Conservation (phyloP, 1,284 basidiomycete species). For the Papiliotrema fonsecae region DNA sequence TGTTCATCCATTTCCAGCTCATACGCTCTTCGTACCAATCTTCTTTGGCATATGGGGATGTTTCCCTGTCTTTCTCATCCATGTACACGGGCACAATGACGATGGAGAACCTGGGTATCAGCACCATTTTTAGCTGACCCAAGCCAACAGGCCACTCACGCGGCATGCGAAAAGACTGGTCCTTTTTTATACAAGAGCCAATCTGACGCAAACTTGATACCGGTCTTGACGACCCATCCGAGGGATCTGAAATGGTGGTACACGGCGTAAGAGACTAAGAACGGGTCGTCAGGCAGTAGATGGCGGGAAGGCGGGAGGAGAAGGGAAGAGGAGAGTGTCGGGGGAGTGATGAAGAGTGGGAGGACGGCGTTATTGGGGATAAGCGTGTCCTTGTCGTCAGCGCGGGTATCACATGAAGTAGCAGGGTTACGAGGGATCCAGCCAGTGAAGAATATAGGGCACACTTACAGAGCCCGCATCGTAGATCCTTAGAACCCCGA, state of each 20-base stretch:
- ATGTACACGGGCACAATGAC: constrained; percentile 85
- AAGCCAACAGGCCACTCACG: constrained; percentile 57
- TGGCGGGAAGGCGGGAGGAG: constrained; percentile 1
- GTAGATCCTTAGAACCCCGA: constrained; percentile 76
- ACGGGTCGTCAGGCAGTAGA: constrained; percentile 71
- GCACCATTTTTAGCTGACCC: neutral
- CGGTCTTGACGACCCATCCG: constrained; percentile 96
- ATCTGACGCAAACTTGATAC: constrained; percentile 96
- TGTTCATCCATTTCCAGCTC: constrained; percentile 94
- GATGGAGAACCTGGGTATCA: constrained; percentile 68
- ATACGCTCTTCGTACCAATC: constrained; percentile 63
- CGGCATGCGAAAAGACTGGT: constrained; percentile 91
- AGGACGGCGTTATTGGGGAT: constrained; percentile 53
- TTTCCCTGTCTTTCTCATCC: constrained; percentile 64
- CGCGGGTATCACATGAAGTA: neutral
- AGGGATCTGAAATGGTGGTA: constrained; percentile 95
- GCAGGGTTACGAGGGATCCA: constrained; percentile 52
- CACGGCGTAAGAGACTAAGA: constrained; percentile 81
- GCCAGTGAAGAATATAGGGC: constrained; percentile 4
- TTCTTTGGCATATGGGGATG: constrained; percentile 54
- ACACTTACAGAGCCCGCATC: constrained; percentile 59
- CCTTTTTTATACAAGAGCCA: constrained; percentile 91
- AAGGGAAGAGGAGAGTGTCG: constrained; percentile 33
- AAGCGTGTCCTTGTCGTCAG: constrained; percentile 16
- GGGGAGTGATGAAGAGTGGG: constrained; percentile 34